Evolutionary conservation across 2,329 filamentous ascomycete species (phyloP).

Genomic region (Monosporascus sp.): DNA sequence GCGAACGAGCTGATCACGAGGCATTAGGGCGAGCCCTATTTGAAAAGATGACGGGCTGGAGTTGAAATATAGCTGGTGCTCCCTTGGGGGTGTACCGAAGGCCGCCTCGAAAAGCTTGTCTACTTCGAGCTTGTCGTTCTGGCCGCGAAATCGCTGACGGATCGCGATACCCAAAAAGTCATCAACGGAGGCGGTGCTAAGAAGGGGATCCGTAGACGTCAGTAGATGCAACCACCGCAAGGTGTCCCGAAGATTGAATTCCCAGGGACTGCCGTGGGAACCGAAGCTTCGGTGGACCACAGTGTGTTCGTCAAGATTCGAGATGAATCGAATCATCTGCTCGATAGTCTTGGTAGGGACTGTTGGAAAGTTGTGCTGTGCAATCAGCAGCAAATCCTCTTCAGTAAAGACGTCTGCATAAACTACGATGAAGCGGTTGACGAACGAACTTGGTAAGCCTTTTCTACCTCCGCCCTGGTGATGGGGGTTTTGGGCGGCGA

Average conservation of each 20-base stretch:
- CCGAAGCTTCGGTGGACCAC: constrained; percentile 54
- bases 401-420: constrained; percentile 87
- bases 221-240: constrained; percentile 79
- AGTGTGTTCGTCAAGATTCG: constrained; percentile 68
- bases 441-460: constrained; percentile 89
- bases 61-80: constrained; percentile 66
- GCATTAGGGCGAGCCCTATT: constrained; percentile 69
- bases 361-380: constrained; percentile 66
- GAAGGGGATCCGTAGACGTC: constrained; percentile 52
- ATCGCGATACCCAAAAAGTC: constrained; percentile 82
- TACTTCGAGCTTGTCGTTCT: constrained; percentile 61
- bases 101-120: constrained; percentile 59
- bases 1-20: constrained; percentile 52
- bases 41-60: constrained; percentile 63
- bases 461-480: constrained; percentile 95
- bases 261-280: constrained; percentile 74
- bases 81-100: constrained; percentile 48
- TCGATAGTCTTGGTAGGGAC: constrained; percentile 55
- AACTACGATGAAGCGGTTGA: constrained; percentile 96
- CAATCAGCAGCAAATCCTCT: constrained; percentile 78
- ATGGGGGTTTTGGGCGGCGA: constrained; percentile 96
- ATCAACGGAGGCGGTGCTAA: constrained; percentile 53
- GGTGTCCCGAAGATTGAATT: constrained; percentile 89
- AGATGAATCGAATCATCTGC: constrained; percentile 74
- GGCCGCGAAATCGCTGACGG: constrained; percentile 76